A percentile compares a stretch with the other conserved stretches of the same genome.
These are phyloP conservation scores for Cryptococcus sp. DNA, from an alignment of 1,284 basidiomycete species.

Conservation along the genomic window DNA sequence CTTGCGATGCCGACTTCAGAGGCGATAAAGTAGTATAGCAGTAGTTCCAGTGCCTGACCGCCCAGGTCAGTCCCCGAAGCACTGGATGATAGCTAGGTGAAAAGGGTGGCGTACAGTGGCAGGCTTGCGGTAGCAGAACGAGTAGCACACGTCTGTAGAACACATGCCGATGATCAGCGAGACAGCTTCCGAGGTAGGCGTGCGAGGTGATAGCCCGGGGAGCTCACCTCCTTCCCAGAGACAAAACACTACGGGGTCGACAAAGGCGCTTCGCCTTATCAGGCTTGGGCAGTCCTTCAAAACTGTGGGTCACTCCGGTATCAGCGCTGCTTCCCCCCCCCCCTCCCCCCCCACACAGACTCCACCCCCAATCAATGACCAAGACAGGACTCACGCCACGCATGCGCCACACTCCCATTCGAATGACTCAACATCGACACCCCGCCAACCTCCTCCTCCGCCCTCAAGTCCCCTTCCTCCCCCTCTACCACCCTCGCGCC, in stretches of 20 bases:
- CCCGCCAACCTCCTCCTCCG: constrained; percentile 13
- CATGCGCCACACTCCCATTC: constrained; percentile 55
- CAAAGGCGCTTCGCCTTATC: constrained; percentile 71
- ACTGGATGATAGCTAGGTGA: constrained; percentile 3
- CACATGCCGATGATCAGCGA: not conserved
- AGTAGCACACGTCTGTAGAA: constrained; percentile 69
- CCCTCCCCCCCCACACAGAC: constrained; percentile 45
- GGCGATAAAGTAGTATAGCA: constrained; percentile 81
- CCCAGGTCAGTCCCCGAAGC: not conserved
- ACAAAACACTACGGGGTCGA: constrained; percentile 77
- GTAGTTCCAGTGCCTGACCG: constrained; percentile 64
- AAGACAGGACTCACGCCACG: constrained; percentile 42
- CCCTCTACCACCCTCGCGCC: constrained; percentile 21
- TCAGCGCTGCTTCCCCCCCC: not conserved
- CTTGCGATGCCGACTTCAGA: constrained; percentile 81
- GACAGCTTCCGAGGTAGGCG: too few relatives aligned
- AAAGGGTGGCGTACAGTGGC: constrained; percentile 54
- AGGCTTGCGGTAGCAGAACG: constrained; percentile 71
- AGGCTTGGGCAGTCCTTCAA: constrained; percentile 71
- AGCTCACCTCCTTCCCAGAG: constrained; percentile 69
- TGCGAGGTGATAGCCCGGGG: too few relatives aligned
- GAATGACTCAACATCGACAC: constrained; percentile 72
- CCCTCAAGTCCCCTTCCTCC: constrained; percentile 4
- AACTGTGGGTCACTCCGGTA: constrained; percentile 44
- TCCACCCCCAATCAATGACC: constrained; percentile 67